Conservation (phyloP, 1,284 basidiomycete species). For the Pulchroboletus neoregius region DNA sequence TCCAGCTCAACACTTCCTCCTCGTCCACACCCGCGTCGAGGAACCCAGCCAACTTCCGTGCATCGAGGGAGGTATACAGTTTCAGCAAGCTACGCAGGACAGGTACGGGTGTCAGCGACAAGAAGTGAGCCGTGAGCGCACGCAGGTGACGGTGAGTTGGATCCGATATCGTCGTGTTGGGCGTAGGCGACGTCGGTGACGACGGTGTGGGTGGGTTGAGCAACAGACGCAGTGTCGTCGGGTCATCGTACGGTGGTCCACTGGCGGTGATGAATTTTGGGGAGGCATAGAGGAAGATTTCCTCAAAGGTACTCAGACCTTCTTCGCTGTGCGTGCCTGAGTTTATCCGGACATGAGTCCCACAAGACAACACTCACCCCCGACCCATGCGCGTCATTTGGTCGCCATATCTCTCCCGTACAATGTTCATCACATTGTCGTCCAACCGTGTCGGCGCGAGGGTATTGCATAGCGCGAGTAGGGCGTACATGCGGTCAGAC, state of each 20-base stretch:
- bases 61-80: conserved; percentile 91
- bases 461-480: conserved; percentile 91
- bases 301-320: conserved; percentile 82
- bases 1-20: conserved; percentile 91
- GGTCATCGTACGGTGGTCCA: conserved; percentile 89
- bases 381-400: conserved; percentile 84
- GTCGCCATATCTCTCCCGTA: conserved; percentile 92
- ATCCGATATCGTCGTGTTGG: conserved; percentile 44
- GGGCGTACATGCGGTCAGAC: conserved; percentile 95
- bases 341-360: neutral
- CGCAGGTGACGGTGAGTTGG: conserved; percentile 80
- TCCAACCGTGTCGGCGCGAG: conserved; percentile 88
- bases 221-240: conserved; percentile 56
- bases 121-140: conserved; percentile 58
- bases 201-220: conserved; percentile 39
- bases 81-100: conserved; percentile 91
- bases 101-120: conserved; percentile 76
- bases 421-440: conserved; percentile 90
- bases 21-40: conserved; percentile 73
- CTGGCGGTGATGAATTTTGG: conserved; percentile 97
- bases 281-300: conserved; percentile 91
- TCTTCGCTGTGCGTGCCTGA: conserved; percentile 49
- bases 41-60: conserved; percentile 89
- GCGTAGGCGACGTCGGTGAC: conserved; percentile 27
- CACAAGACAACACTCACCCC: conserved; percentile 47